Evolutionary conservation across 2,329 filamentous ascomycete genomes (phyloP), one percentile per base, ranked within the genome.

Genomic region (Fusarium staphyleae): DNA sequence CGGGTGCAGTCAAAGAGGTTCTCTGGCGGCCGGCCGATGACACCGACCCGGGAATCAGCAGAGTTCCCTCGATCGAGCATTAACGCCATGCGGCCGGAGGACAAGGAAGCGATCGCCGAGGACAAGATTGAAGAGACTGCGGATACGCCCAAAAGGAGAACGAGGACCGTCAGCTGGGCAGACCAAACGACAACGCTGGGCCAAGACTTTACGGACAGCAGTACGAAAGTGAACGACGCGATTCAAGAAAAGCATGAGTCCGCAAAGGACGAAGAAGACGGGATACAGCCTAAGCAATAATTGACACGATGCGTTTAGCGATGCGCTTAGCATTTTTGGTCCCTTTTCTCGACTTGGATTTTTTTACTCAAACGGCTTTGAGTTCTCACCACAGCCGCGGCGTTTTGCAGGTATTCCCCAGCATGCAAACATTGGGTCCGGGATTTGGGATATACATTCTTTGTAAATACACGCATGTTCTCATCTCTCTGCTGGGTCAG

Each of bases 21-120:
- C 22, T 63, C 65, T 5, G 60, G 48, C 5, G 47, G 49, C 13
- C 67, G 67, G 19, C 67, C 69, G 3, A 72, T 72, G 69, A 72
- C 69, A 15, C 70, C 68, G 9, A 68, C 69, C 28, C 48, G 63
- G 29, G 70, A 72, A 51, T 67, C 69, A 1, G 66, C 60, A 2
- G 66, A 68, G 43, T 68, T 66, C 11, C 42, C 54, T 32, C 61
- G 61, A 2, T 37, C 50, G 37, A 58, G 28, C 33, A 14, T 33
- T 12, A 57, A 44, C 18, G 26, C 48, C 7, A 39, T 55, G 49
- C 35, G 42, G 4, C 35, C 50, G 3, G 54, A 50, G n/a, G 56
- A 65, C 11, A 65, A 60, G 24, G 56, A 62, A 9, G 46, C 29
- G 13, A 56, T 59, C 15, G 44, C 32, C 2, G 19, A 64, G 32